Evolutionary conservation across 768 basidiomycete genomes (phyloP).

Genomic region (Galerina marginata): DNA sequence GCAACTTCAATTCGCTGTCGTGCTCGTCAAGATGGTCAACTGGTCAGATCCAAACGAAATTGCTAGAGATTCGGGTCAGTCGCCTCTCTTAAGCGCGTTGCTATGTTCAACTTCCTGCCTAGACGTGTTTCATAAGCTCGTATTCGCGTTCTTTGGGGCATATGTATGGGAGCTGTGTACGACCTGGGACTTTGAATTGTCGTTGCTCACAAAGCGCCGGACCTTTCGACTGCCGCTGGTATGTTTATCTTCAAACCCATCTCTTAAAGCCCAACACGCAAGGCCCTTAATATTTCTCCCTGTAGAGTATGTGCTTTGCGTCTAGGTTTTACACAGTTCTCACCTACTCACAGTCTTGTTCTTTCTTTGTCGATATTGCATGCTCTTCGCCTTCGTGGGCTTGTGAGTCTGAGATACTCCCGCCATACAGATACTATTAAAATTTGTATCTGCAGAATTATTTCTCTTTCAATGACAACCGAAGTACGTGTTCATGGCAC

Average conservation of each 20-base stretch:
- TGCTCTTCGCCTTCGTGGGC: slow-evolving; percentile 68
- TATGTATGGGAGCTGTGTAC: slow-evolving; percentile 71
- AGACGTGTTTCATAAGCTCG: slow-evolving; percentile 65
- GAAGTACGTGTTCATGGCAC: slow-evolving; percentile 40
- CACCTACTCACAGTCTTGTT: slow-evolving; percentile 52
- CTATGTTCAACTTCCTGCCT: background rate
- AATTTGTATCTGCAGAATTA: slow-evolving; percentile 46
- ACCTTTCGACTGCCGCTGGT: slow-evolving; percentile 75
- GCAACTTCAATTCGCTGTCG: background rate
- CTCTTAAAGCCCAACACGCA: background rate
- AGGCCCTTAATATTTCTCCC: background rate
- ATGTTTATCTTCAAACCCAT: slow-evolving; percentile 15
- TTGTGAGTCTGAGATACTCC: slow-evolving; percentile 46
- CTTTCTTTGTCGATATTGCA: slow-evolving; percentile 74
- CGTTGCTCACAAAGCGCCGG: slow-evolving; percentile 60
- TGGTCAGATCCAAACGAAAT: slow-evolving; percentile 55
- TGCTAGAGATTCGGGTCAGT: slow-evolving; percentile 45
- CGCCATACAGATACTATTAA: background rate
- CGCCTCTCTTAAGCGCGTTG: background rate
- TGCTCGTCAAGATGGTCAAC: slow-evolving; percentile 46
- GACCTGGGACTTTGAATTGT: slow-evolving; percentile 72
- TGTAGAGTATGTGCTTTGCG: slow-evolving; percentile 25
- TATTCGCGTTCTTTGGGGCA: slow-evolving; percentile 68
- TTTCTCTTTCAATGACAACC: slow-evolving; percentile 55
- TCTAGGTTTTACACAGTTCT: background rate